Conservation (phyloP, 2,329 filamentous ascomycete species). For the Colletotrichum euphorbiae region DNA sequence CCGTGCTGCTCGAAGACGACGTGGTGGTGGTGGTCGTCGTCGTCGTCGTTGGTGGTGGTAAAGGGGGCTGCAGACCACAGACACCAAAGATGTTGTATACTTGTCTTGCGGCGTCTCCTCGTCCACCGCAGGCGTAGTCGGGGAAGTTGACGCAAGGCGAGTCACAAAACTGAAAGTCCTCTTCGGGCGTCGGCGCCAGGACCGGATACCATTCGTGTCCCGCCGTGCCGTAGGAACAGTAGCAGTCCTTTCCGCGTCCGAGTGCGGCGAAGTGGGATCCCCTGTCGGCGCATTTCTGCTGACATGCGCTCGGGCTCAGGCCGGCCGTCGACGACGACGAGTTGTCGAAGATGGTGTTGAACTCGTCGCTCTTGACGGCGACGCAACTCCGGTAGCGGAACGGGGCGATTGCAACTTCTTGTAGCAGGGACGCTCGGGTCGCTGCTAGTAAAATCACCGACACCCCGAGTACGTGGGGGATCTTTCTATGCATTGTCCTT, state of each 20-base stretch:
- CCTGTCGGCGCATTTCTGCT: neutral
- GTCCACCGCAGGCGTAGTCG: neutral
- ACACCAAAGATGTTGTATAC: conserved; percentile 12
- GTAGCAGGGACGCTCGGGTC: neutral
- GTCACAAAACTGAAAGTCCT: neutral
- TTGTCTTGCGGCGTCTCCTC: neutral
- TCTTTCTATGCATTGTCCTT: too few relatives aligned
- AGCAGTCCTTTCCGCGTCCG: neutral
- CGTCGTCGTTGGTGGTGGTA: neutral
- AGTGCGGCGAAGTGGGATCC: conserved; percentile 7
- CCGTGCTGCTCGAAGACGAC: neutral
- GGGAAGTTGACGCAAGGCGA: neutral
- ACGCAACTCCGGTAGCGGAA: neutral
- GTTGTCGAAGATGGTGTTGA: neutral
- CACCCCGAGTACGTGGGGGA: too few relatives aligned
- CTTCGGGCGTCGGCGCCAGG: neutral
- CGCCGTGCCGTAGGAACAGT: neutral
- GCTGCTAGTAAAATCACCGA: too few relatives aligned
- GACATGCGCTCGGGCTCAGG: neutral
- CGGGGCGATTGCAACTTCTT: neutral
- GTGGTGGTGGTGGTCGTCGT: neutral
- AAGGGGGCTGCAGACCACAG: neutral
- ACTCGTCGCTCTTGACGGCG: neutral
- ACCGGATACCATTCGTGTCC: conserved; percentile 11
- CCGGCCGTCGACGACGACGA: neutral